These are phyloP conservation scores for Metschnikowia orientalis DNA, from an alignment of 805 yeast genomes.

Conservation along the genomic window DNA sequence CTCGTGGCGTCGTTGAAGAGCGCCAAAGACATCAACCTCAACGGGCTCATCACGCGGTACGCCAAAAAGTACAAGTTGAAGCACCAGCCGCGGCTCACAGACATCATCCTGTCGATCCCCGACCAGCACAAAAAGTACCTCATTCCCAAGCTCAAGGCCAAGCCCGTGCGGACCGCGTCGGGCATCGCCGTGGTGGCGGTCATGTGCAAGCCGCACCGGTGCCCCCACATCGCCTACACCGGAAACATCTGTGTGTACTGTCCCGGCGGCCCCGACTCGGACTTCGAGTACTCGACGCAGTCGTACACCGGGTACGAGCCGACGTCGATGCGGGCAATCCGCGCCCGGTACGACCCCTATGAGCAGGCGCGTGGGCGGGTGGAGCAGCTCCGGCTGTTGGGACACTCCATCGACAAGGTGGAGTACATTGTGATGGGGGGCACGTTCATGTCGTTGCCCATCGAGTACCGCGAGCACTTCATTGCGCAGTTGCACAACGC, in stretches of 20 bases:
- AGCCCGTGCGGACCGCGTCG: slow-evolving; percentile 96
- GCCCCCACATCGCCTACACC: slow-evolving; percentile 98
- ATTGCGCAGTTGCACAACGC: slow-evolving; percentile 92
- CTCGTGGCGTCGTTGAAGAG: slow-evolving; percentile 71
- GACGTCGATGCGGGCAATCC: slow-evolving; percentile 97
- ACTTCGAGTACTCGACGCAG: slow-evolving; percentile 96
- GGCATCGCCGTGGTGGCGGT: slow-evolving; percentile 99
- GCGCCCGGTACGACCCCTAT: slow-evolving; percentile 97
- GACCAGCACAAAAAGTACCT: slow-evolving; percentile 91
- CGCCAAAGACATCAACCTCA: slow-evolving; percentile 77
- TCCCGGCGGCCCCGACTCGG: slow-evolving; percentile 99
- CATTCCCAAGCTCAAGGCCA: slow-evolving; percentile 93
- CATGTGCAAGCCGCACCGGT: slow-evolving; percentile 98
- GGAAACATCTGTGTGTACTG: slow-evolving; percentile 98
- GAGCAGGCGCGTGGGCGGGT: slow-evolving; percentile 98
- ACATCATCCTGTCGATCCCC: slow-evolving; percentile 91
- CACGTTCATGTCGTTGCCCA: slow-evolving; percentile 92
- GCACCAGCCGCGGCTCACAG: slow-evolving; percentile 91
- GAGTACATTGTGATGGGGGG: slow-evolving; percentile 99
- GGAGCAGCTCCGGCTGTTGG: slow-evolving; percentile 90
- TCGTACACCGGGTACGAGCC: slow-evolving; percentile 99
- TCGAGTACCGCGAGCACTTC: slow-evolving; percentile 83
- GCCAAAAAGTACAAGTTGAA: slow-evolving; percentile 89
- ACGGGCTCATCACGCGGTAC: slow-evolving; percentile 78
- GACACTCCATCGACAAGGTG: slow-evolving; percentile 95